Evolutionary conservation across 192 early-diverging fungal genomes (phyloP), one percentile per base, ranked within the genome.

Genomic region (Podila epicladia): DNA sequence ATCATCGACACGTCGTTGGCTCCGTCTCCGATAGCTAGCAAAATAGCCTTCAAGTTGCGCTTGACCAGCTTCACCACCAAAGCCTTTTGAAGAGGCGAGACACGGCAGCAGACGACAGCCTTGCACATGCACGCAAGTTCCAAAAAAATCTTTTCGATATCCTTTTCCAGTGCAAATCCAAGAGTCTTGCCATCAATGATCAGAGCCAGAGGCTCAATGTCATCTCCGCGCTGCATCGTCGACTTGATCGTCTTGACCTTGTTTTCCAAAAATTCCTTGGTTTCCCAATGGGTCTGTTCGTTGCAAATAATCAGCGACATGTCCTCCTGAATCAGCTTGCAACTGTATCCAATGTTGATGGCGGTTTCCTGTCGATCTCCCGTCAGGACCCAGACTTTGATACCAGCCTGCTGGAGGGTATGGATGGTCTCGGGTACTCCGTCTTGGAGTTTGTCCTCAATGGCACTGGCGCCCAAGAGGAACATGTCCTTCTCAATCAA

Each of bases 1-100:
- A 99, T 99, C 98, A 99, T 99, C 31, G 92, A 93, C 1, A 99
- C 97, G 79, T 99, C 98, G 76, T 99, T 99, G 51, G 98, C 98
- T 45, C 98, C 98, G 83, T 99, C 98, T 58, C 98, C 98, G 75
- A 99, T 99, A 6, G 98, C 97, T 32, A 99, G 87, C 31, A 97
- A 86, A 59, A 99, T 95, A 15, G 95, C 89, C 60, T 94, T 93
- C 41, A 92, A 86, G 51, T 97, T 93, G 26, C 94, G 95, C 82
- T 97, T 98, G 38, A 99, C 98, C 24, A 99, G 86, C 75, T 98
- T 97, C 55, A 99, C 98, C 12, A 99, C 97, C 67, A 98, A 83
- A 1, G 98, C 97, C 85, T 99, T 99, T 83, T 99, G 98, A 37
- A 99, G 87, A 31, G 98, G 98, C 19, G 96, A 97, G 20, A 99